Evolutionary conservation across 176 grass and related monocot species (phyloP), one percentile per base, ranked within the genome.

Genomic region (Alopecurus myosuroides): DNA sequence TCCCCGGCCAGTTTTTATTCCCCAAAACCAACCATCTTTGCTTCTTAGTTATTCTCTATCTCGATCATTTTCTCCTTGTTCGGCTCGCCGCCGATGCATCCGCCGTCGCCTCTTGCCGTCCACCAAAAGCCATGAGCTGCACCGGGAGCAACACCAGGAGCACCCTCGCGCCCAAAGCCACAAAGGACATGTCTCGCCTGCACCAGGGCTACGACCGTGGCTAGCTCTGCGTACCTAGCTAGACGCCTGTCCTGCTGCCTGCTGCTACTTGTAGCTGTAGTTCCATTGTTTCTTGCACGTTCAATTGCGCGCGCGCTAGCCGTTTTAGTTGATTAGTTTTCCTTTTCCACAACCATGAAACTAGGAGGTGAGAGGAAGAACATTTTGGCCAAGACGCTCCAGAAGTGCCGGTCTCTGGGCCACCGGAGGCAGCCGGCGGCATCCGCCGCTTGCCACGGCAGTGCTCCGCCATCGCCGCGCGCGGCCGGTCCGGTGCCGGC

Each of bases 141-240:
- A 18, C 53, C 55, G 72, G 19, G 28, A 81, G 51, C 69, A 65
- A 26, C 69, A 52, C 42, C 78, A 31, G 69, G 56, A 85, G 75
- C 57, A 34, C 81, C 57, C 45, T 76, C 78, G 85, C 69, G 44
- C 85, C 69, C 11, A 87, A 87, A 49, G 26, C 69, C 70, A 87
- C 70, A 69, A 65, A 66, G 34, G 85, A 87, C 78, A 87, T 87
- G 85, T 81, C 85, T 53, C 85, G 57, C 78, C 57, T 87, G 57
- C 78, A 87, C 69, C 85, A 81, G 62, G 78, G 70, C 85, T 87
- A 87, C 78, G 85, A 87, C 70, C 85, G 85, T 79, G 85, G 85
- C 70, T 87, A 87, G 85, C n/a, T 77, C 5, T 9, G 6, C 39
- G n/a, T 41, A 41, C 39, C 39, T 41, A 41, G 39, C 2, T 12